These are phyloP conservation scores for Serendipita indica DNA, from an alignment of 768 basidiomycete species.

Conservation along the genomic window DNA sequence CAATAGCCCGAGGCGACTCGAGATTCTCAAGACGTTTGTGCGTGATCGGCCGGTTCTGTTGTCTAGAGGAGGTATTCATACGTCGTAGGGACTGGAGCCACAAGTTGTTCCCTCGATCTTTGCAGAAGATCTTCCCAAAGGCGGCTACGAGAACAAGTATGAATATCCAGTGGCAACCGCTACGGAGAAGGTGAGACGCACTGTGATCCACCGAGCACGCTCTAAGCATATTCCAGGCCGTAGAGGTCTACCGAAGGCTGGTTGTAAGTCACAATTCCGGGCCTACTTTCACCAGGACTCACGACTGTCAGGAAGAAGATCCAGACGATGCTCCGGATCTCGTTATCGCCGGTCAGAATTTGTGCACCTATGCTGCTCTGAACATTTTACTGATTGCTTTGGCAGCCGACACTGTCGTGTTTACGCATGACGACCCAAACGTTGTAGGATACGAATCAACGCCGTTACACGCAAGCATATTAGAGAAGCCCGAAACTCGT, in stretches of 20 bases:
- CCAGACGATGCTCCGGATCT: slow-evolving; percentile 63
- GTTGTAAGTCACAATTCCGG: slow-evolving; percentile 32
- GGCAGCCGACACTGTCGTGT: slow-evolving; percentile 88
- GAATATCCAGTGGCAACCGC: slow-evolving; percentile 69
- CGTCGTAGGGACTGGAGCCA: slow-evolving; percentile 41
- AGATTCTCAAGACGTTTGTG: slow-evolving; percentile 68
- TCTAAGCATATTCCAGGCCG: slow-evolving; percentile 28
- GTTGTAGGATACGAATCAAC: slow-evolving; percentile 42
- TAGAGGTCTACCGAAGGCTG: slow-evolving; percentile 78
- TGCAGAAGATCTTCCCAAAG: slow-evolving; percentile 55
- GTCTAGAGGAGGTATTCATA: background rate
- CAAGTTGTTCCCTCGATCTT: slow-evolving; percentile 68
- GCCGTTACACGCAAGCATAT: slow-evolving; percentile 37
- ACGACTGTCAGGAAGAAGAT: slow-evolving; percentile 27
- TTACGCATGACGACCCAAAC: slow-evolving; percentile 54
- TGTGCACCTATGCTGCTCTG: background rate
- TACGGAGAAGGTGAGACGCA: slow-evolving; percentile 36
- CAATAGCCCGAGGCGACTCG: slow-evolving; percentile 68
- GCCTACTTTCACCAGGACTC: background rate
- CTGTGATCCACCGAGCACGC: background rate
- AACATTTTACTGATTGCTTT: background rate
- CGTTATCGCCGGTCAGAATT: slow-evolving; percentile 50
- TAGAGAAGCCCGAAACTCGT: slow-evolving; percentile 77
- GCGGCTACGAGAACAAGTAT: slow-evolving; percentile 51
- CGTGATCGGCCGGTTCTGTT: slow-evolving; percentile 20